Percentiles rank a stretch among this genome's conserved stretches.
These are phyloP conservation scores for Metschnikowia orientalis DNA, from an alignment of 805 yeast genomes.

Conservation along the genomic window DNA sequence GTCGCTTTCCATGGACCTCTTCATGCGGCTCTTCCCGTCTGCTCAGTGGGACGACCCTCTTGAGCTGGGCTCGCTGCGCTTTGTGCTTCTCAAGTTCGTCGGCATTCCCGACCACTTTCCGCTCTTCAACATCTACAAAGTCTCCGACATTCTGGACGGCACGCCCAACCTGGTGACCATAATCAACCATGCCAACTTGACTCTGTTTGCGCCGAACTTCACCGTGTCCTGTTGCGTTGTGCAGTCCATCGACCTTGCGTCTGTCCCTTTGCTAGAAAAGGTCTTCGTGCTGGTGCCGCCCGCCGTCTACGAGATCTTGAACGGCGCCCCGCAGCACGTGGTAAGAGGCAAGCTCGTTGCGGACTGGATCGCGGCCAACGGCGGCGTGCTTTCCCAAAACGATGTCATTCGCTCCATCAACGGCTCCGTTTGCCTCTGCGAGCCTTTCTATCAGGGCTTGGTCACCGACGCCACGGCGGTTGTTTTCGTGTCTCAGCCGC, in stretches of 20 bases:
- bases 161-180: slow-evolving; percentile 33
- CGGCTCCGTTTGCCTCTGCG: slow-evolving; percentile 57
- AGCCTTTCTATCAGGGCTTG: slow-evolving; percentile 70
- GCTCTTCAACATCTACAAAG: slow-evolving; percentile 32
- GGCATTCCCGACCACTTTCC: slow-evolving; percentile 39
- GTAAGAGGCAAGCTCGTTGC: slow-evolving; percentile 33
- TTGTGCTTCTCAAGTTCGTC: slow-evolving; percentile 32
- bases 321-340: slow-evolving; percentile 25
- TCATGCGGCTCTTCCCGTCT: slow-evolving; percentile 28
- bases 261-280: slow-evolving; percentile 39
- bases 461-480: slow-evolving; percentile 46
- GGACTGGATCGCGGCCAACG: slow-evolving; percentile 21
- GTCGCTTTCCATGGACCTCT: slow-evolving; percentile 33
- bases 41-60: slow-evolving; percentile 9
- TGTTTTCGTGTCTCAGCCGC: slow-evolving; percentile 41
- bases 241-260: slow-evolving; percentile 26
- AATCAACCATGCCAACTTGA: slow-evolving; percentile 35
- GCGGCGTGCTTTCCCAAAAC: slow-evolving; percentile 36
- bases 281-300: slow-evolving; percentile 47
- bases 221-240: slow-evolving; percentile 40
- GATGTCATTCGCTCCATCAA: slow-evolving; percentile 41
- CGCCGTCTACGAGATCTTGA: slow-evolving; percentile 34
- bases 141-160: slow-evolving; percentile 27
- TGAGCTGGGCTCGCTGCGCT: slow-evolving; percentile 11
- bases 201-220: slow-evolving; percentile 32